A percentile compares a stretch with the other conserved stretches of the same genome.
These are phyloP conservation scores for Adansonia rubrostipa DNA, from an alignment of 441 rosid genomes.

Conservation along the genomic window DNA sequence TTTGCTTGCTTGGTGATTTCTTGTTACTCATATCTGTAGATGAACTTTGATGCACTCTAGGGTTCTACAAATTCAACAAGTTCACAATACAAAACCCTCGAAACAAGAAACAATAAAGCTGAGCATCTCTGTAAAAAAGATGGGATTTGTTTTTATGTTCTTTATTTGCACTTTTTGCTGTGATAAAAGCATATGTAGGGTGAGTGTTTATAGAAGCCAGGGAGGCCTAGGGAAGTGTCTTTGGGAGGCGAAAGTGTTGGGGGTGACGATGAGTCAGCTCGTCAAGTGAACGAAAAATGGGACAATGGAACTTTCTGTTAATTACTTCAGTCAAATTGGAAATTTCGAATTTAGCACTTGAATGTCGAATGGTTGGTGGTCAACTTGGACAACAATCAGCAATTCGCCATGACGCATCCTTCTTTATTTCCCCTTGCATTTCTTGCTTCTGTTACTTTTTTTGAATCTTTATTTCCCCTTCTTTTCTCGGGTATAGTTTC, in stretches of 20 bases:
- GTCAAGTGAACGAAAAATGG: constrained; percentile 12
- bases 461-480: background rate
- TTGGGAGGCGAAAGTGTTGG: background rate
- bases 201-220: constrained; percentile 3
- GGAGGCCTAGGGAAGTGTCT: background rate
- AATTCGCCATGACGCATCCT: background rate
- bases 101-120: constrained; percentile 9
- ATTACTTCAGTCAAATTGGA: background rate
- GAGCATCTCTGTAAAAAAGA: constrained; percentile 6
- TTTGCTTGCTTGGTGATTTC: constrained; percentile 5
- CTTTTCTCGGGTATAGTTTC: background rate
- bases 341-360: background rate
- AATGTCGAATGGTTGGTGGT: background rate
- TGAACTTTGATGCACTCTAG: background rate
- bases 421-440: background rate
- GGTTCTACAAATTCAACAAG: background rate
- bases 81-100: background rate
- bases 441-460: background rate
- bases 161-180: background rate
- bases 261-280: background rate
- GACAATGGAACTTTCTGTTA: background rate
- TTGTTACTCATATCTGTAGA: constrained; percentile 33
- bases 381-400: background rate
- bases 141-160: background rate
- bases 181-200: background rate